These are phyloP conservation scores for Onygena corvina DNA, from an alignment of 2,329 filamentous ascomycete species.

Conservation along the genomic window DNA sequence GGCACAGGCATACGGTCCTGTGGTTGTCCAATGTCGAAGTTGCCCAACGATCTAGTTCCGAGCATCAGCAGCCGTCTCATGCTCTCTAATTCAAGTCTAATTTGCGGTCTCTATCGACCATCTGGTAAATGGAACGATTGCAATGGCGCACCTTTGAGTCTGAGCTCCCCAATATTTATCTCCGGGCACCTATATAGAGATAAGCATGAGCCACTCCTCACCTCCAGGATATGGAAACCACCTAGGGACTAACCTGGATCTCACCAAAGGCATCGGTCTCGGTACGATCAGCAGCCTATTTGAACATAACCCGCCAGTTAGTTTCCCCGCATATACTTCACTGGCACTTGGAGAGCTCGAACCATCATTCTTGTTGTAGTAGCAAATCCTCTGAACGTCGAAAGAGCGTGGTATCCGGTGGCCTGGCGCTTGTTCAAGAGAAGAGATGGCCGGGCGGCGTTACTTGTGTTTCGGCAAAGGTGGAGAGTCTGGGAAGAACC, in stretches of 20 bases:
- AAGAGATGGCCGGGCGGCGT: background rate
- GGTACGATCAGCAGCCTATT: constrained; percentile 46
- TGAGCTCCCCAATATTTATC: constrained; percentile 99
- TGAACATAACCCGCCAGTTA: background rate
- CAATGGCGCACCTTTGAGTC: constrained; percentile 57
- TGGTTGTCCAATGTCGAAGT: constrained; percentile 99
- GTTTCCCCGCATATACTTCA: background rate
- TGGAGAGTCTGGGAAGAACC: constrained; percentile 1
- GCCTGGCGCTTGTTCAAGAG: constrained; percentile 1
- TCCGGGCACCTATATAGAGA: constrained; percentile 49
- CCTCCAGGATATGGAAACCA: background rate
- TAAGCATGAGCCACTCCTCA: background rate
- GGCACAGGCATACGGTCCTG: constrained; percentile 96
- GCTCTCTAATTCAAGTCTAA: background rate
- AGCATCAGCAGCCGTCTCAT: background rate
- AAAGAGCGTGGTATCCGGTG: background rate
- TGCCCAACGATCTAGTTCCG: constrained; percentile 60
- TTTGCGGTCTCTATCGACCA: background rate
- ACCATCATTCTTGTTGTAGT: background rate
- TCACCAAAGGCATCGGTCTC: constrained; percentile 98
- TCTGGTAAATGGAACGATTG: background rate
- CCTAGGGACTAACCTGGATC: constrained; percentile 50
- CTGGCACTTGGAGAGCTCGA: background rate
- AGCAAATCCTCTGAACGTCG: constrained; percentile 4
- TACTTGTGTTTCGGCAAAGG: constrained; percentile 6